Evolutionary conservation across 495 filamentous ascomycete genomes (phyloP).

Genomic region (Oleoguttula mirabilis): DNA sequence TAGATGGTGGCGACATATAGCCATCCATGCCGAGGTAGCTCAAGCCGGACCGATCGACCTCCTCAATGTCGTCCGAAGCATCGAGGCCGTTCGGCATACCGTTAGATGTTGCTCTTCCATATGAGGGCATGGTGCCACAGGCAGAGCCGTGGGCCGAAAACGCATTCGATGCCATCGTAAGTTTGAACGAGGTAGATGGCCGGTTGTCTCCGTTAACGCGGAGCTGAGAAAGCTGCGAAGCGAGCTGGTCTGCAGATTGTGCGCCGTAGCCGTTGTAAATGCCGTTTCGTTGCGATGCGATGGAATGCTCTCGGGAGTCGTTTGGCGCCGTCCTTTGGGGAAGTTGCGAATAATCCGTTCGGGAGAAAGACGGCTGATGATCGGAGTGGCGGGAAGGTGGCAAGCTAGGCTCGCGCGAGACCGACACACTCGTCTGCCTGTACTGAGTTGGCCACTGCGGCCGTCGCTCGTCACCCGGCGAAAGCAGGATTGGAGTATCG

Average conservation of each 20-base stretch:
- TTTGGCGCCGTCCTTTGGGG: constrained; percentile 1
- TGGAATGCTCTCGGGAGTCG: constrained; percentile 13
- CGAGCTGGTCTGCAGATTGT: not conserved
- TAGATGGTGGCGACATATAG: not conserved
- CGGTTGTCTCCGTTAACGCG: constrained; percentile 4
- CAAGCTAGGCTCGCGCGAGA: constrained; percentile 31
- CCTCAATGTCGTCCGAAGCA: constrained; percentile 2
- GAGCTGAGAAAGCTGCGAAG: constrained; percentile 5
- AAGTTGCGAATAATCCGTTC: constrained; percentile 1
- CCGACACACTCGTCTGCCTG: constrained; percentile 25
- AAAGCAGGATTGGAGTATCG: constrained; percentile 20
- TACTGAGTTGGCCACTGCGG: constrained; percentile 16
- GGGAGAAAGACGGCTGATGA: constrained; percentile 11
- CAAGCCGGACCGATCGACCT: not conserved
- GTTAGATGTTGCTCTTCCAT: not conserved
- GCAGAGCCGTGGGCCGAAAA: not conserved
- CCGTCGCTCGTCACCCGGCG: constrained; percentile 26
- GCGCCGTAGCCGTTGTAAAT: not conserved
- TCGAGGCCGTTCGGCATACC: not conserved
- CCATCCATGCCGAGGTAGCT: not conserved
- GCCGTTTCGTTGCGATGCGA: constrained; percentile 11
- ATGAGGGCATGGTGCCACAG: not conserved
- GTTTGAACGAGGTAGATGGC: constrained; percentile 6
- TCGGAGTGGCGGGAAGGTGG: constrained; percentile 32
- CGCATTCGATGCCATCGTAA: not conserved